phyloP scores from a whole-genome alignment of 176 grass and related monocot genomes.

The Paspalum vaginatum region DNA sequence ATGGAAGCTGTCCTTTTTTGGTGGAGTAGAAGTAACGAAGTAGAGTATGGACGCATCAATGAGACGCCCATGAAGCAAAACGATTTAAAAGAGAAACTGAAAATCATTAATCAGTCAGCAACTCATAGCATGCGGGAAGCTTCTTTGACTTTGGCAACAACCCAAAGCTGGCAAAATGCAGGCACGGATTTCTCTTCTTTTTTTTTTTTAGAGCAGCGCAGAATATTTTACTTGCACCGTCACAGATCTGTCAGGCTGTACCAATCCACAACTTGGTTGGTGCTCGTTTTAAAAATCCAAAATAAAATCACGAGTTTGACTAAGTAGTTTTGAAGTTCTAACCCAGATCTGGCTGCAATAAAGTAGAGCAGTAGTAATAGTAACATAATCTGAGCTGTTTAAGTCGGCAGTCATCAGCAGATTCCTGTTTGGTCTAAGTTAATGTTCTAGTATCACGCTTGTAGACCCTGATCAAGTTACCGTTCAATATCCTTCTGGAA shows the following conservation, averaged over 20 bases:
- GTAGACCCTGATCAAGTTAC: not conserved
- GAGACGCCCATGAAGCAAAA: not conserved
- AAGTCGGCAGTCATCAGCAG: not conserved
- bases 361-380: no score
- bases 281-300: not conserved
- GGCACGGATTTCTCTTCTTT: not conserved
- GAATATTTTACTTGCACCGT: constrained; percentile 22
- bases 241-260: not conserved
- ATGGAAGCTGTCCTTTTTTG: not conserved
- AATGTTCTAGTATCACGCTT: not conserved
- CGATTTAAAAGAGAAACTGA: no score
- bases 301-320: not conserved
- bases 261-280: not conserved
- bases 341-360: not conserved
- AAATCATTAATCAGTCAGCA: not conserved
- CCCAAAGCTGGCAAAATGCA: not conserved
- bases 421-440: not conserved
- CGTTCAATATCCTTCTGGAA: not conserved
- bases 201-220: not conserved
- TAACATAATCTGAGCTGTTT: not conserved
- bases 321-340: not conserved
- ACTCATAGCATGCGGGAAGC: not conserved
- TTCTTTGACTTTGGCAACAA: not conserved
- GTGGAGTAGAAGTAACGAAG: not conserved
- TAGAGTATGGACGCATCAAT: not conserved